A percentile compares a stretch with the other conserved stretches of the same genome.
phyloP scores from a whole-genome alignment of 1,284 basidiomycete species.

The Cutaneotrichosporon cavernicola region DNA sequence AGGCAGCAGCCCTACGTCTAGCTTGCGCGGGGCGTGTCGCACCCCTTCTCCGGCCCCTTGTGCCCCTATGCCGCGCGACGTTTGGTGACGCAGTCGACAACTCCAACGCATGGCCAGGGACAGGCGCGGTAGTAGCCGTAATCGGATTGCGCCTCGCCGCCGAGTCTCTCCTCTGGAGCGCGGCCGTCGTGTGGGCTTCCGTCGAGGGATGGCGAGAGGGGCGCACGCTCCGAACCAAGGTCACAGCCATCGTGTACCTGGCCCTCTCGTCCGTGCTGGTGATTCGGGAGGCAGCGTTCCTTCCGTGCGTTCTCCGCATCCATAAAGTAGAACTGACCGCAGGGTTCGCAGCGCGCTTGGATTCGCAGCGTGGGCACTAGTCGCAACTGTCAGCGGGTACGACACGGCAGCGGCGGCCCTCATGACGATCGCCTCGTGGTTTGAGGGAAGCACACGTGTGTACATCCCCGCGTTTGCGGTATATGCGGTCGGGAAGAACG shows the following conservation, averaged over 20 bases:
- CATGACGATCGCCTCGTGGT: constrained; percentile 13
- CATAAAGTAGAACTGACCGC: constrained; percentile 4
- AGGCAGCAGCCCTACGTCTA: background rate
- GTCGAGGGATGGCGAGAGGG: constrained; percentile 24
- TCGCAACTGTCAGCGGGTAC: constrained; percentile 18
- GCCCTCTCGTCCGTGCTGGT: constrained; percentile 17
- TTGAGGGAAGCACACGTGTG: constrained; percentile 6
- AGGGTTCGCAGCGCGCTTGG: constrained; percentile 23
- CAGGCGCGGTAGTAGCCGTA: background rate
- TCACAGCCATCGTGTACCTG: constrained; percentile 22
- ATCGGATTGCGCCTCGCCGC: background rate
- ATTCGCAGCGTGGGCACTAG: constrained; percentile 23
- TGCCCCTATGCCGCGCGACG: background rate
- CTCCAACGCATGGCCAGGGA: background rate
- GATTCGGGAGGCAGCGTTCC: constrained; percentile 14
- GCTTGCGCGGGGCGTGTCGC: constrained; percentile 6
- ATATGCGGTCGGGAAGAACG: constrained; percentile 25
- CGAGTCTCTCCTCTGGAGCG: constrained; percentile 22
- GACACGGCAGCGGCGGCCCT: constrained; percentile 17
- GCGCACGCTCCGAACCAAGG: constrained; percentile 21
- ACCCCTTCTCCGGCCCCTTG: background rate
- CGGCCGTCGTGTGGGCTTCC: constrained; percentile 19
- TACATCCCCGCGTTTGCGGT: constrained; percentile 21
- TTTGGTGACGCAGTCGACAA: background rate
- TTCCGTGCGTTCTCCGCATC: constrained; percentile 16